Conservation (phyloP, 768 basidiomycete genomes). For the Russula olivacea region DNA sequence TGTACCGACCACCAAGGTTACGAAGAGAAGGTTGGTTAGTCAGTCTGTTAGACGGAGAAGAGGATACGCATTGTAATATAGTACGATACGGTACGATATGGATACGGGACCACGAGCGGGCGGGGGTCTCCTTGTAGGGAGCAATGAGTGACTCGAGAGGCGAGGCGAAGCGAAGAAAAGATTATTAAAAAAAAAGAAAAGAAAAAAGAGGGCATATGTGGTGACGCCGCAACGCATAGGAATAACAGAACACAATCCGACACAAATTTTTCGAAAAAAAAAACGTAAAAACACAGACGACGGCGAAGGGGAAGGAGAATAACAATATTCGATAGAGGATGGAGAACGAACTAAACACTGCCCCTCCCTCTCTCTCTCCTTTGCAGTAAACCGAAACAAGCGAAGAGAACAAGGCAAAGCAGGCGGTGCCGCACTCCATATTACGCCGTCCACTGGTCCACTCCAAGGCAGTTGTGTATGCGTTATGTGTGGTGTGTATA, state of each 20-base stretch:
- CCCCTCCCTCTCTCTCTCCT: constrained; percentile 11
- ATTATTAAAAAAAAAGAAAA: background rate
- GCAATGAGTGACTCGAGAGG: constrained; percentile 15
- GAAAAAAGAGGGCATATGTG: constrained; percentile 7
- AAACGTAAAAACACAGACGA: background rate
- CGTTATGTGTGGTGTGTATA: constrained; percentile 11
- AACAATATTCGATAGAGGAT: constrained; percentile 24
- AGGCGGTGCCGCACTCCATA: constrained; percentile 13
- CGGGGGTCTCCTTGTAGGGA: constrained; percentile 10
- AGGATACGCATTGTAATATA: constrained; percentile 21
- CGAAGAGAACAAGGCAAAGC: constrained; percentile 6
- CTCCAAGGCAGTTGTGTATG: constrained; percentile 10
- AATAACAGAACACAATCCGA: constrained; percentile 3
- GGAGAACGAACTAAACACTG: constrained; percentile 17
- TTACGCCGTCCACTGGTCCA: constrained; percentile 16
- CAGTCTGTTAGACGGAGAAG: constrained; percentile 10
- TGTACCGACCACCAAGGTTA: background rate
- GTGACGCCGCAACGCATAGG: constrained; percentile 7
- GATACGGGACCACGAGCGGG: constrained; percentile 6
- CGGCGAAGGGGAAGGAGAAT: constrained; percentile 20
- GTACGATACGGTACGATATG: constrained; percentile 19
- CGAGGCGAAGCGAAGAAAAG: constrained; percentile 1
- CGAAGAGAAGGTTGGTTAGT: background rate
- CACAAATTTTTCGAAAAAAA: constrained; percentile 2
- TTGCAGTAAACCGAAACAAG: constrained; percentile 7